A percentile compares a stretch with the other conserved stretches of the same genome.
phyloP scores from a whole-genome alignment of 176 grass and related monocot species.

The Canna indica region DNA sequence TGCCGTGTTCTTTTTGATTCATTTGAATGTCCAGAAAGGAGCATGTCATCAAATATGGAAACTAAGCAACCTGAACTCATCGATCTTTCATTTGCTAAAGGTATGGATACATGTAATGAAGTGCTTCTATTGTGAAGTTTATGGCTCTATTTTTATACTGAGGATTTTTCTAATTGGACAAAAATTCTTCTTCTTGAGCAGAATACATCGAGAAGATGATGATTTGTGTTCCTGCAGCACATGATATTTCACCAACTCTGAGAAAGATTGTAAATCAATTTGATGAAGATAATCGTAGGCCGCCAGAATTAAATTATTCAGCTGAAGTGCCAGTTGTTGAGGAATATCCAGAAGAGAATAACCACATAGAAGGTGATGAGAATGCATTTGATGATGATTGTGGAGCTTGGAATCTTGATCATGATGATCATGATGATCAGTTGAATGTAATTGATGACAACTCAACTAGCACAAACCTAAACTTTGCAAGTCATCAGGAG shows the following conservation, averaged over 20 bases:
- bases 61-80: slow-evolving; percentile 35
- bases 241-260: slow-evolving; percentile 81
- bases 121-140: not conserved
- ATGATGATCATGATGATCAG: slow-evolving; percentile 57
- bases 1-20: slow-evolving; percentile 92
- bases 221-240: slow-evolving; percentile 40
- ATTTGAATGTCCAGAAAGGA: slow-evolving; percentile 69
- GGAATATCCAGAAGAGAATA: slow-evolving; percentile 29
- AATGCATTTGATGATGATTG: slow-evolving; percentile 38
- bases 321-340: slow-evolving; percentile 37
- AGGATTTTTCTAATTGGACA: slow-evolving; percentile 1
- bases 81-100: slow-evolving; percentile 83
- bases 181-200: slow-evolving; percentile 28
- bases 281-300: slow-evolving; percentile 82
- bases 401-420: slow-evolving; percentile 48
- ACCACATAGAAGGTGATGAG: slow-evolving; percentile 21
- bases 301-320: slow-evolving; percentile 28
- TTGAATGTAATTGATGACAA: slow-evolving; percentile 42
- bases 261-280: slow-evolving; percentile 72
- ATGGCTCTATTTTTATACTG: not conserved
- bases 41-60: slow-evolving; percentile 36
- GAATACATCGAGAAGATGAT: slow-evolving; percentile 76
- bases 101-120: slow-evolving; percentile 21
- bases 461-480: slow-evolving; percentile 25
- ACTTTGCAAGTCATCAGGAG: slow-evolving; percentile 47